These are phyloP conservation scores for Asterophora parasitica DNA, from an alignment of 768 basidiomycete genomes.

Conservation along the genomic window DNA sequence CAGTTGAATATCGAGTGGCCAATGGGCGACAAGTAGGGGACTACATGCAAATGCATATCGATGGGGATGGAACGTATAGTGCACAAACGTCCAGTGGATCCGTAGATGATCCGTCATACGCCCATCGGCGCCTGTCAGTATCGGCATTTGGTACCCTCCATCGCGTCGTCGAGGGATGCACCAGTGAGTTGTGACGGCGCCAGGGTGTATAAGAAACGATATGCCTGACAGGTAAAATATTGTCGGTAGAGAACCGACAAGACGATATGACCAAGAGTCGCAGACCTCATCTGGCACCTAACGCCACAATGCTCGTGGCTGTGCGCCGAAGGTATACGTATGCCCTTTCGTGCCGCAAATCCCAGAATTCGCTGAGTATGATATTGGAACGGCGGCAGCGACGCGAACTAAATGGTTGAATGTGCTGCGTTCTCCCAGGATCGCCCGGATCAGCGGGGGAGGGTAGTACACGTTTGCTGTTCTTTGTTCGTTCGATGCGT, in stretches of 20 bases:
- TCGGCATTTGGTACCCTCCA: too few species aligned
- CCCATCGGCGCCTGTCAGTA: too few species aligned
- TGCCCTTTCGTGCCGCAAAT: too few species aligned
- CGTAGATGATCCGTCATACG: neutral
- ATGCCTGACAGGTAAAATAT: constrained; percentile 1
- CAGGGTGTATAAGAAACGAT: neutral
- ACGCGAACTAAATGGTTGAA: too few species aligned
- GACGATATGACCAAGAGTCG: constrained; percentile 2
- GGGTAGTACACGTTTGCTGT: neutral
- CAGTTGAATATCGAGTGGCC: neutral
- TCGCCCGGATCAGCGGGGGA: constrained; percentile 5
- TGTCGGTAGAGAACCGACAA: constrained; percentile 3
- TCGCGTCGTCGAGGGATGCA: too few species aligned
- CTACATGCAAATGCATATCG: neutral
- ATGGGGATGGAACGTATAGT: neutral
- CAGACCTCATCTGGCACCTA: neutral
- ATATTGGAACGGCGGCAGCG: too few species aligned
- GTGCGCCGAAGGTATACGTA: constrained; percentile 15
- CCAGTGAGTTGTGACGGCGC: too few species aligned
- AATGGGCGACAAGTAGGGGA: too few species aligned
- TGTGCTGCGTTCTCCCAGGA: too few species aligned
- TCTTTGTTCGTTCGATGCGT: neutral
- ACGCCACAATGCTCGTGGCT: constrained; percentile 25
- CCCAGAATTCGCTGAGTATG: too few species aligned
- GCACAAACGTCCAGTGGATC: neutral